Conservation (phyloP, 225 moss, liverwort and hornwort genomes). For the Physcomitrellopsis africana region DNA sequence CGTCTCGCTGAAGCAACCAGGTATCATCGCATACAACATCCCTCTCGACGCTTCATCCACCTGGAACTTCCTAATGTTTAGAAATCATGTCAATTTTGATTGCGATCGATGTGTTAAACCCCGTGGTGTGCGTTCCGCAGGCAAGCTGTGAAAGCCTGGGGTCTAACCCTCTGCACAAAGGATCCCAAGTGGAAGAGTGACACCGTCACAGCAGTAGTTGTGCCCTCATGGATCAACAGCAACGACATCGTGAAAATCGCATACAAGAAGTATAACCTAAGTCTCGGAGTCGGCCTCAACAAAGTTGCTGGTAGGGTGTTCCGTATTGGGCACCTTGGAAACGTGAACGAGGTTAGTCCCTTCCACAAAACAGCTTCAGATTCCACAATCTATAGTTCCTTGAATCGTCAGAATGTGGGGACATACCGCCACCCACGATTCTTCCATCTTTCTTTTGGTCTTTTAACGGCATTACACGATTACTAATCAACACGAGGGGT, state of each 20-base stretch:
- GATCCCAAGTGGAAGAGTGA: slow-evolving; percentile 79
- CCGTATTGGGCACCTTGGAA: slow-evolving; percentile 94
- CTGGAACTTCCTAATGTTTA: no score
- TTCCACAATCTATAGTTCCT: no score
- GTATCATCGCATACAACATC: no score
- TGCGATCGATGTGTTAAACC: no score
- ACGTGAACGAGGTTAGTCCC: slow-evolving; percentile 81
- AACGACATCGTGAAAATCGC: slow-evolving; percentile 75
- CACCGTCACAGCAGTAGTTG: slow-evolving; percentile 84
- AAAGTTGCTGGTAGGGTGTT: slow-evolving; percentile 87
- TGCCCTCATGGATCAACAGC: slow-evolving; percentile 76
- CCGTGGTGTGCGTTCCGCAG: slow-evolving; percentile 36
- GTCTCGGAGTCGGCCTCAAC: slow-evolving; percentile 83
- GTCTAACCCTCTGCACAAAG: slow-evolving; percentile 71
- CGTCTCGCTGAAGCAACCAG: no score
- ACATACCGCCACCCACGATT: background rate
- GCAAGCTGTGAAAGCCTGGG: slow-evolving; percentile 91
- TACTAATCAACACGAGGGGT: background rate
- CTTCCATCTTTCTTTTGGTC: no score
- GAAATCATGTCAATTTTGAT: no score
- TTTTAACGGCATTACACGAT: no score
- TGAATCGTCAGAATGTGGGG: background rate
- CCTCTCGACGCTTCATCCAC: no score
- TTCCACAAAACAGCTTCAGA: no score
- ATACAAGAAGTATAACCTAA: slow-evolving; percentile 85